Evolutionary conservation across 176 grass and related monocot genomes (phyloP), one percentile per base, ranked within the genome.

Genomic region (Ensete ventricosum): DNA sequence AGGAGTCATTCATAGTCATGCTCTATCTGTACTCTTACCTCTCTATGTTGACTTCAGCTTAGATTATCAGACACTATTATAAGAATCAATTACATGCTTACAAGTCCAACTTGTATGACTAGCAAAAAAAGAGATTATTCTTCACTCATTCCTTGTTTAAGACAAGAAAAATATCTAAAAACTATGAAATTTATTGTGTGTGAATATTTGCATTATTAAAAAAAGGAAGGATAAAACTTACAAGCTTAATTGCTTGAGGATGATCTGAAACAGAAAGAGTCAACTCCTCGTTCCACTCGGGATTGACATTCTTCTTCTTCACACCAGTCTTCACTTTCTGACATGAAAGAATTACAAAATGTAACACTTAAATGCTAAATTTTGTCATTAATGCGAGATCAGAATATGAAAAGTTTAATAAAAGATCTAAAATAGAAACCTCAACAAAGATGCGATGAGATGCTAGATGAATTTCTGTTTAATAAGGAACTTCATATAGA

Each of bases 241-340:
- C 67, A 70, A 70, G 67, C 11, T 48, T 51, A 9, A 70, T 21
- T 20, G 19, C 19, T 20, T 70, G 17, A 22, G 11, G 20, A 52
- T 34, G 67, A 14, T 88, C 50, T 27, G 81, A 67, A 49, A 88
- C 63, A 1, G 71, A 81, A 68, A 92, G 12, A 34, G 85, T 88
- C 21, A 88, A 69, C 27, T 92, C 89, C 54, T 92, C 85, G 9
- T 92, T 80, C 89, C 89, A 88, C 13, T 85, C 84, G 16, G 89
- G 89, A 53, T 88, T 92, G 14, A 92, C 89, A 54, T 69, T 83
- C 80, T 66, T 88, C 66, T 85, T 92, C 76, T 92, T 92, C 74
- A 88, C 89, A 22, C 85, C 78, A 29, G 89, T 92, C 75, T 92
- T 92, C 64, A 88, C 43, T 77, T 92, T 92, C 89, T 92, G 75